Evolutionary conservation across 208 protist species (phyloP).

Genomic region (Acanthamoeba rhysodes): DNA sequence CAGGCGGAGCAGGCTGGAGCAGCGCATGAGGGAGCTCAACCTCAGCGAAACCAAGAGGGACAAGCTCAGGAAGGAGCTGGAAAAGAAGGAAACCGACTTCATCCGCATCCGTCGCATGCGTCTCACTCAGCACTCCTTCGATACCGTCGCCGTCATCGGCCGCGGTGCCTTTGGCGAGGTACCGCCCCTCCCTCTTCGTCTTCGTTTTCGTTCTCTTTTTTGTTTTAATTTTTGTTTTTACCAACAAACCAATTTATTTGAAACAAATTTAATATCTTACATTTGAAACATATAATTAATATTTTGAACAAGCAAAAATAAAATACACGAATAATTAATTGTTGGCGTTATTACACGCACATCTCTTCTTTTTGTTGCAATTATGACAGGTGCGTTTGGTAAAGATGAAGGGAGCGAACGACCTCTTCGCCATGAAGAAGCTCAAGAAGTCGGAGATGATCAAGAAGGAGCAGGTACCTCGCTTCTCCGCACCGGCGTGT

Average conservation of each 20-base stretch:
- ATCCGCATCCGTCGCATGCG: constrained; percentile 86
- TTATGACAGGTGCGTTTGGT: constrained; percentile 84
- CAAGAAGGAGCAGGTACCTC: constrained; percentile 91
- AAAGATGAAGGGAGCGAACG: constrained; percentile 88
- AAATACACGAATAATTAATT: no score
- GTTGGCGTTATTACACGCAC: constrained; percentile 36
- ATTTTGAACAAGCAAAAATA: neutral
- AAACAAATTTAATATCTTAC: no score
- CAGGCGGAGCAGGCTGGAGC: constrained; percentile 26
- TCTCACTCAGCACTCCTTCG: constrained; percentile 91
- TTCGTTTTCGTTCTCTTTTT: neutral
- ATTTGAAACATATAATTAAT: no score
- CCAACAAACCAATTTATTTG: neutral
- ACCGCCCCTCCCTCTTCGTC: neutral
- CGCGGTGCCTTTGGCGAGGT: constrained; percentile 96
- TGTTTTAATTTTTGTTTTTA: no score
- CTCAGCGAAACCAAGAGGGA: constrained; percentile 76
- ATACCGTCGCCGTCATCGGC: constrained; percentile 93
- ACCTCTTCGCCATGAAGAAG: constrained; percentile 95
- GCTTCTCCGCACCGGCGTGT: neutral
- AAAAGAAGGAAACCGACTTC: constrained; percentile 81
- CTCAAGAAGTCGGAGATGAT: constrained; percentile 94
- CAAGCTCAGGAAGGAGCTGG: constrained; percentile 78
- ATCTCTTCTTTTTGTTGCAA: constrained; percentile 17
- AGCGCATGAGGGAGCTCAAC: constrained; percentile 51